Conservation (phyloP, 2,329 filamentous ascomycete species). For the Nemania serpens region DNA sequence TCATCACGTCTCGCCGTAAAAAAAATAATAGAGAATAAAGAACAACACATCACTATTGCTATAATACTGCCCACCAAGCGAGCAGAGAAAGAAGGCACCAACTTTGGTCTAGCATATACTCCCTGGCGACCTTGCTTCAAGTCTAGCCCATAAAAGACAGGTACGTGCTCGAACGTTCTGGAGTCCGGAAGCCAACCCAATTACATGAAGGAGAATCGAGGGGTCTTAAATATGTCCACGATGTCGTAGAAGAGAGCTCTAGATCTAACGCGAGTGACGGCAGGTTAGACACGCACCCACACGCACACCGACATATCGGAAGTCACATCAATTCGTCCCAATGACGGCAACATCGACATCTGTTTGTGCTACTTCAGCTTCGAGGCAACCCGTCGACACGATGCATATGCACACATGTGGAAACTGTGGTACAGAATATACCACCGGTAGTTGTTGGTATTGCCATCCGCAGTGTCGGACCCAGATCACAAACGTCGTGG, state of each 20-base stretch:
- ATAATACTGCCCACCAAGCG: background rate
- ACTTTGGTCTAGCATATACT: background rate
- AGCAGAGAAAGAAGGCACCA: slow-evolving; percentile 1
- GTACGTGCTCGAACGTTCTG: slow-evolving; percentile 14
- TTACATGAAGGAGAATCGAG: slow-evolving; percentile 9
- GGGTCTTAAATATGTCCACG: slow-evolving; percentile 21
- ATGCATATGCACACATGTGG: slow-evolving; percentile 43
- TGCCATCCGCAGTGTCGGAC: slow-evolving; percentile 43
- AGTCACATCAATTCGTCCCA: slow-evolving; percentile 18
- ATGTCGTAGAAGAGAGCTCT: slow-evolving; percentile 19
- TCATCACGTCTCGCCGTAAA: slow-evolving; percentile 15
- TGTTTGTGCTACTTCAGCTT: slow-evolving; percentile 23
- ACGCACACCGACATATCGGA: slow-evolving; percentile 7
- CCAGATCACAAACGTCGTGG: slow-evolving; percentile 13
- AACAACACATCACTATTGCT: background rate
- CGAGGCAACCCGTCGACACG: slow-evolving; percentile 29
- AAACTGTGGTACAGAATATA: slow-evolving; percentile 45
- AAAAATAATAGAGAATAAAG: background rate
- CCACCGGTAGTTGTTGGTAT: slow-evolving; percentile 44
- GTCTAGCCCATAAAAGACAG: slow-evolving; percentile 24
- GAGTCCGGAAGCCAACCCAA: slow-evolving; percentile 12
- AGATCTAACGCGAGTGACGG: slow-evolving; percentile 24
- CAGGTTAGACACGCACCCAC: slow-evolving; percentile 11
- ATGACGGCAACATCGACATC: slow-evolving; percentile 24
- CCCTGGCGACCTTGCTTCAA: slow-evolving; percentile 5